Conservation (phyloP, 2,329 filamentous ascomycete species). For the Penicillium sp. region DNA sequence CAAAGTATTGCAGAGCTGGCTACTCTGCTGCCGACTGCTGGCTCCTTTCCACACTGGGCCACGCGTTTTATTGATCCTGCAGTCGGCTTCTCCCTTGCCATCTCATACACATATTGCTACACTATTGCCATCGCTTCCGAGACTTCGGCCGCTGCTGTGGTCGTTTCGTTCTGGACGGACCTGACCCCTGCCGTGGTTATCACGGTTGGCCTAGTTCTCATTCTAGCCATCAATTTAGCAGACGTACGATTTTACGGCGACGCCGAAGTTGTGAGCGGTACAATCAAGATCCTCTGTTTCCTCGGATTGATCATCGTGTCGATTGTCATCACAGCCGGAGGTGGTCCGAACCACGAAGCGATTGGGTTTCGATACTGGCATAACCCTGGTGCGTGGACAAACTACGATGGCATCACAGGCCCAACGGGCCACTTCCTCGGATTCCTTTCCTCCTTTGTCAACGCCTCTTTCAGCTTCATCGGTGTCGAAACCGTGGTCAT, state of each 20-base stretch:
- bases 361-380: constrained; percentile 35
- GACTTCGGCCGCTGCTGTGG: constrained; percentile 80
- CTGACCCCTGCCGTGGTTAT: constrained; percentile 72
- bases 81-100: constrained; percentile 82
- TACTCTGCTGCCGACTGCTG: constrained; percentile 83
- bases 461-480: constrained; percentile 39
- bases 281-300: constrained; percentile 26
- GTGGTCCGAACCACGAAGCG: constrained; percentile 26
- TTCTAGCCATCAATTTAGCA: constrained; percentile 29
- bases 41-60: constrained; percentile 86
- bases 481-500: constrained; percentile 40
- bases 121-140: constrained; percentile 74
- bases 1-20: constrained; percentile 87
- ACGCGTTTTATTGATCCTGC: constrained; percentile 87
- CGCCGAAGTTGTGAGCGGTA: constrained; percentile 28
- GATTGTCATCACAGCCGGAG: constrained; percentile 33
- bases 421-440: constrained; percentile 32
- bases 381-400: constrained; percentile 29
- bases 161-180: constrained; percentile 70
- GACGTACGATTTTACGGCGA: constrained; percentile 32
- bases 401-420: constrained; percentile 29
- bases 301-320: constrained; percentile 15
- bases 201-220: constrained; percentile 26
- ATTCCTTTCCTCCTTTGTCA: constrained; percentile 37
- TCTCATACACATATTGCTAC: constrained; percentile 75